These are phyloP conservation scores for Trapa bicornis DNA, from an alignment of 345 rosid species.

Conservation along the genomic window DNA sequence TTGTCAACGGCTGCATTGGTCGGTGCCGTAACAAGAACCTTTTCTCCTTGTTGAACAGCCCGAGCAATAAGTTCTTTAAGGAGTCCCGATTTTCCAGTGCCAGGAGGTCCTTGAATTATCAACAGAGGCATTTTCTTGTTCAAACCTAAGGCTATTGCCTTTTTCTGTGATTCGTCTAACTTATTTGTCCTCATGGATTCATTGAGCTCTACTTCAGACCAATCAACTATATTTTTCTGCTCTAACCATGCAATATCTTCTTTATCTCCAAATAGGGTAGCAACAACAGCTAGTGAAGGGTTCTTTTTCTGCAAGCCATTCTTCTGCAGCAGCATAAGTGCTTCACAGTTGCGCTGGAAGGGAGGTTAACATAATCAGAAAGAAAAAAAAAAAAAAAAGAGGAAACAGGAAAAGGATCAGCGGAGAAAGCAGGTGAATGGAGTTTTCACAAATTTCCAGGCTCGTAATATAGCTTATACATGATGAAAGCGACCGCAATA, in stretches of 20 bases:
- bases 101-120: slow-evolving; percentile 94
- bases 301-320: slow-evolving; percentile 78
- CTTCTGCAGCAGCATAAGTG: slow-evolving; percentile 88
- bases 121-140: slow-evolving; percentile 66
- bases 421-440: neutral
- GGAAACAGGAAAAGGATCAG: neutral
- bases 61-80: slow-evolving; percentile 64
- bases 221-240: slow-evolving; percentile 42
- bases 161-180: slow-evolving; percentile 62
- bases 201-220: slow-evolving; percentile 50
- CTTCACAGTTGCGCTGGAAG: slow-evolving; percentile 91
- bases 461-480: neutral
- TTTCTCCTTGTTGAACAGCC: slow-evolving; percentile 82
- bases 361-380: slow-evolving; percentile 8
- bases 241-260: slow-evolving; percentile 64
- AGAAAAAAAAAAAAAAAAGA: slow-evolving; percentile 7
- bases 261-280: slow-evolving; percentile 80
- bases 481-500: neutral
- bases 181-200: slow-evolving; percentile 23
- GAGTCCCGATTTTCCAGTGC: slow-evolving; percentile 88
- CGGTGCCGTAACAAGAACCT: slow-evolving; percentile 89
- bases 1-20: slow-evolving; percentile 97
- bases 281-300: slow-evolving; percentile 60
- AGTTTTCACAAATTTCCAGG: neutral
- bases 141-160: slow-evolving; percentile 62